These are phyloP conservation scores for Phellopilus nigrolimitatus DNA, from an alignment of 1,284 basidiomycete genomes.

Conservation along the genomic window DNA sequence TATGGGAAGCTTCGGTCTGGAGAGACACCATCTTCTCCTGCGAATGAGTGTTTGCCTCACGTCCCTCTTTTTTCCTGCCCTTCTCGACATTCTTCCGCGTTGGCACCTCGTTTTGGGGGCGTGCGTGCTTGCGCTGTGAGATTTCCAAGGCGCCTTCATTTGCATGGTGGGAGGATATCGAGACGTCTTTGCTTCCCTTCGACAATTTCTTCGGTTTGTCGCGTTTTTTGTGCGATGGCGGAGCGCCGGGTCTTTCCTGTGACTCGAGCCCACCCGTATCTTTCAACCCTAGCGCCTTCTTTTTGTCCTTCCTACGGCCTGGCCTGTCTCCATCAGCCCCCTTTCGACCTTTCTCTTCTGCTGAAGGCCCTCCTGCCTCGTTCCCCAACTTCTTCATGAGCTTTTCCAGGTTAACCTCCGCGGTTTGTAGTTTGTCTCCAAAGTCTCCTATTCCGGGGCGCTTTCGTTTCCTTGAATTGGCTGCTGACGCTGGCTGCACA, in stretches of 20 bases:
- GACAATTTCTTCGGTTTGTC: neutral
- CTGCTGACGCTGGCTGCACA: constrained; percentile 32
- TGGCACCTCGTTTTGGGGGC: neutral
- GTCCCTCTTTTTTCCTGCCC: constrained; percentile 20
- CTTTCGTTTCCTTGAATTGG: constrained; percentile 60
- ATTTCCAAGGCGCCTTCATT: neutral
- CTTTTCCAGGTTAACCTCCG: constrained; percentile 73
- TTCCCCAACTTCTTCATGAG: constrained; percentile 59
- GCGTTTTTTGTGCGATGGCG: neutral
- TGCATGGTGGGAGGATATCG: neutral
- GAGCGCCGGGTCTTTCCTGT: neutral
- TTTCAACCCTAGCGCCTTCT: neutral
- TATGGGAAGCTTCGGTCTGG: constrained; percentile 15
- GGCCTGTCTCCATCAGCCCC: constrained; percentile 24
- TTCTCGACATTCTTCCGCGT: neutral
- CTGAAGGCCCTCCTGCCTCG: constrained; percentile 26
- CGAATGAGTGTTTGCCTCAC: constrained; percentile 20
- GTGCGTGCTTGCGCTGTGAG: neutral
- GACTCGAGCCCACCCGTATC: neutral
- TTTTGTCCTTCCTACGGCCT: neutral
- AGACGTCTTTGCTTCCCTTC: neutral
- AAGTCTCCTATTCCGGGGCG: constrained; percentile 34
- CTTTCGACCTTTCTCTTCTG: constrained; percentile 35
- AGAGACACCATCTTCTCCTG: constrained; percentile 16
- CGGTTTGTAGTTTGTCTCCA: constrained; percentile 39